Conservation (phyloP, 1,284 basidiomycete species). For the Heterobasidion occidentale region DNA sequence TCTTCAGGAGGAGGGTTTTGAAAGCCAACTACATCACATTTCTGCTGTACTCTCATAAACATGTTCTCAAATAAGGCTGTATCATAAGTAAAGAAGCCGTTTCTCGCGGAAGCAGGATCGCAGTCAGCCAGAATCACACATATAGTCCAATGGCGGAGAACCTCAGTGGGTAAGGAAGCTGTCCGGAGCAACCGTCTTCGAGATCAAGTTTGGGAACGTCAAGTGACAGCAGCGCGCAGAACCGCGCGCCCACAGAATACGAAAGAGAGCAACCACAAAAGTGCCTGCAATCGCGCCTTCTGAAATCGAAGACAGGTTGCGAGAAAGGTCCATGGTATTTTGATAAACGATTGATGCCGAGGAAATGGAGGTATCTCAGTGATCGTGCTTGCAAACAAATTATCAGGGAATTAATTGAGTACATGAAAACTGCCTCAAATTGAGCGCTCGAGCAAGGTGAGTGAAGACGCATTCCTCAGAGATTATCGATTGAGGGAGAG, state of each 20-base stretch:
- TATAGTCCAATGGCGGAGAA: background rate
- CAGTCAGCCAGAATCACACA: background rate
- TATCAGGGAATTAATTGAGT: background rate
- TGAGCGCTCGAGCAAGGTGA: background rate
- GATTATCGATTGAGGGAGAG: background rate
- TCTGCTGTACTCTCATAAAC: background rate
- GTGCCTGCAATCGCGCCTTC: too few species aligned
- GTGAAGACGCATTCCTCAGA: background rate
- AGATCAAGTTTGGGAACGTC: too few species aligned
- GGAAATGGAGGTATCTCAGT: too few species aligned
- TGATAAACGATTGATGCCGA: too few species aligned
- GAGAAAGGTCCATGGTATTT: too few species aligned
- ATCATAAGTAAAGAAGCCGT: background rate
- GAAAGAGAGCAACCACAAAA: too few species aligned
- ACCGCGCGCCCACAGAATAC: too few species aligned
- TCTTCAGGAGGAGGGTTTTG: too few species aligned
- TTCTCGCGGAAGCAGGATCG: background rate
- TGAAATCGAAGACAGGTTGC: too few species aligned
- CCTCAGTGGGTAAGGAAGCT: background rate
- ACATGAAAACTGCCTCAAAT: background rate
- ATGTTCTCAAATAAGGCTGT: background rate
- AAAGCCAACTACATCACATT: background rate
- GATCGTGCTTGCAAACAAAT: background rate
- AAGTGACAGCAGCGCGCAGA: too few species aligned
- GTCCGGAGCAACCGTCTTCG: background rate